Evolutionary conservation across 257 asterid genomes (phyloP).

Genomic region (Plantago ovata): DNA sequence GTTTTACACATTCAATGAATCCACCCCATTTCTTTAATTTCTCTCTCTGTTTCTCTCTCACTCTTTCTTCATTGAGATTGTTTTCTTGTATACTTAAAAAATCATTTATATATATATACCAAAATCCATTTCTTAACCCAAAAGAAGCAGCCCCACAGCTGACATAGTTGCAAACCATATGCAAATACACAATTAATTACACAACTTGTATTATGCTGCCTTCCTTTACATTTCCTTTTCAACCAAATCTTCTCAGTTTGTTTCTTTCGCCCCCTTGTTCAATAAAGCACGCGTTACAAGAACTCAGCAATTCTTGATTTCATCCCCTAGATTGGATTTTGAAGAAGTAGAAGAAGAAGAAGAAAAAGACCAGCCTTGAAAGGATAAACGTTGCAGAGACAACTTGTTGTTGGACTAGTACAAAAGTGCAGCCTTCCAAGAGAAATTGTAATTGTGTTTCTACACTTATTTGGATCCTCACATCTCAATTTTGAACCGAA

Average conservation of each 20-base stretch:
- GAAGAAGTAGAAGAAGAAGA: too few species aligned
- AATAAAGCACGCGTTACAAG: conserved; percentile 9
- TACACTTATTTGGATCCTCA: too few species aligned
- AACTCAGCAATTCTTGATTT: not conserved
- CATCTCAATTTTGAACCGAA: too few species aligned
- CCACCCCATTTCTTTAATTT: conserved; percentile 21
- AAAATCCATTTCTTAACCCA: conserved; percentile 22
- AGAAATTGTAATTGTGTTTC: too few species aligned
- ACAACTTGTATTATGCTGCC: not conserved
- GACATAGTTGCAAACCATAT: conserved; percentile 1
- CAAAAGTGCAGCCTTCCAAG: not conserved
- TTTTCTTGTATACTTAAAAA: not conserved
- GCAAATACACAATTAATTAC: not conserved
- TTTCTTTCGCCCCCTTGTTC: conserved; percentile 3
- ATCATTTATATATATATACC: conserved; percentile 2
- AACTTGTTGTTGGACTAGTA: too few species aligned
- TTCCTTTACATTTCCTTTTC: conserved; percentile 17
- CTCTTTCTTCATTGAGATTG: not conserved
- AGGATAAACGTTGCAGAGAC: not conserved
- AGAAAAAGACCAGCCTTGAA: conserved; percentile 1
- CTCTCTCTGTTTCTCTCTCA: conserved; percentile 3
- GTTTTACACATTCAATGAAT: conserved; percentile 37
- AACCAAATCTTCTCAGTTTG: conserved; percentile 3
- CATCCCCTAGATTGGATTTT: conserved; percentile 2
- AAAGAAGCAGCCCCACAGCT: conserved; percentile 2